phyloP scores from a whole-genome alignment of 2,329 filamentous ascomycete species.

The Colletotrichum godetiae region DNA sequence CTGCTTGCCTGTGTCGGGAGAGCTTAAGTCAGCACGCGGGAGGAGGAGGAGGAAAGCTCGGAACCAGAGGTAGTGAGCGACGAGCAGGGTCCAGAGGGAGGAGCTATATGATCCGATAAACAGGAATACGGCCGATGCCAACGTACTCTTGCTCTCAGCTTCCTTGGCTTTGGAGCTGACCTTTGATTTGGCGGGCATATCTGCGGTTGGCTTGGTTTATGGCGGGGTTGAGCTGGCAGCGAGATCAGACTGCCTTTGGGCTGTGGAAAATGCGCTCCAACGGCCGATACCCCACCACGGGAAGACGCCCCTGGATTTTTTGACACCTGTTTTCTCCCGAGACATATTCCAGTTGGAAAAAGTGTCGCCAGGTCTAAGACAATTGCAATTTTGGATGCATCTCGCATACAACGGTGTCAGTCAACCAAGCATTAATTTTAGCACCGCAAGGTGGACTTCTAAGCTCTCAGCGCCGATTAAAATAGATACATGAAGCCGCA shows the following conservation, averaged over 20 bases:
- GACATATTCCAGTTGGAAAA: neutral
- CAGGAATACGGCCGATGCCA: constrained; percentile 34
- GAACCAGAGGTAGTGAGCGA: neutral
- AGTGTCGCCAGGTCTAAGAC: neutral
- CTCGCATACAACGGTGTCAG: neutral
- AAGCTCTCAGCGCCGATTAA: constrained; percentile 18
- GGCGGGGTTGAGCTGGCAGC: constrained; percentile 35
- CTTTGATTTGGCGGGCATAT: constrained; percentile 52
- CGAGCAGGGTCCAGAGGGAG: neutral
- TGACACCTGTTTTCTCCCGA: neutral
- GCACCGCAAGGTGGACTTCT: constrained; percentile 20
- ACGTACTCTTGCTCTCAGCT: constrained; percentile 37
- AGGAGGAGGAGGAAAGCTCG: constrained; percentile 20
- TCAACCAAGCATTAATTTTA: constrained; percentile 13
- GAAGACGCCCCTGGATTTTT: neutral
- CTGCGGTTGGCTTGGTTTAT: constrained; percentile 32
- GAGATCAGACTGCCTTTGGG: constrained; percentile 17
- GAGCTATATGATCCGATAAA: neutral
- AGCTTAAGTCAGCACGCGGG: constrained; percentile 4
- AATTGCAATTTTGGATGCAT: neutral
- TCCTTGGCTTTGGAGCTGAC: constrained; percentile 46
- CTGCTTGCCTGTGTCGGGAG: constrained; percentile 37
- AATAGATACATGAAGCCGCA: constrained; percentile 14
- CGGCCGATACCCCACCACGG: constrained; percentile 30
- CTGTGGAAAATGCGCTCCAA: constrained; percentile 26